Conservation (phyloP, 768 basidiomycete genomes). For the Lactifluus piperatus region DNA sequence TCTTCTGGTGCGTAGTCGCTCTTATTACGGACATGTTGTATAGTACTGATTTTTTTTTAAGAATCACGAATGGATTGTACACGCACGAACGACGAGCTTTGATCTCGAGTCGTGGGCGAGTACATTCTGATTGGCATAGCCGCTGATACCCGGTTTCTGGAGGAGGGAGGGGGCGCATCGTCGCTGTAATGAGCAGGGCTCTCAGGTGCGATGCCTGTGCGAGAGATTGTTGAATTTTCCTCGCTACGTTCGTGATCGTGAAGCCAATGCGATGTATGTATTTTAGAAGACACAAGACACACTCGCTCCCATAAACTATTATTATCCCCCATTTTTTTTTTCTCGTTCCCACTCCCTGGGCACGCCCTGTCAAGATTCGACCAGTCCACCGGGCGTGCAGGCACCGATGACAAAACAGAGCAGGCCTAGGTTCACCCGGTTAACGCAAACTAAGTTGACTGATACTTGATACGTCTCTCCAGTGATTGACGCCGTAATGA, state of each 20-base stretch:
- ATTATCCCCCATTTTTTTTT: too few species aligned
- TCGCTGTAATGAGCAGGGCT: conserved; percentile 11
- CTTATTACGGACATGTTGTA: too few species aligned
- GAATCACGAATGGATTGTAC: conserved; percentile 71
- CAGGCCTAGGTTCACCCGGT: too few species aligned
- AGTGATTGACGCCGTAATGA: too few species aligned
- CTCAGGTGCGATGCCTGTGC: background rate
- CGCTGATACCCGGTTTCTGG: background rate
- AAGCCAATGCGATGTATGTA: conserved; percentile 11
- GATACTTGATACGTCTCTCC: too few species aligned
- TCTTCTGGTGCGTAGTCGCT: conserved; percentile 54
- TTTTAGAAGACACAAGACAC: background rate
- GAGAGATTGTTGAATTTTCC: background rate
- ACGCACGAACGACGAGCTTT: conserved; percentile 47
- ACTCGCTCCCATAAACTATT: background rate
- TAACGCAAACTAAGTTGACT: too few species aligned
- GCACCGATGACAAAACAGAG: too few species aligned
- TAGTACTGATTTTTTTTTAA: conserved; percentile 27
- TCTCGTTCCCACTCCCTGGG: background rate
- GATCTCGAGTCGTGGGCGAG: conserved; percentile 78
- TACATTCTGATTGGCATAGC: conserved; percentile 41
- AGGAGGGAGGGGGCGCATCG: background rate
- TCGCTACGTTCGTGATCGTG: background rate
- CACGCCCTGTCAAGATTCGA: too few species aligned
- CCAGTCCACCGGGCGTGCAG: too few species aligned